A percentile compares a stretch with the other conserved stretches of the same genome.
Conservation (phyloP, 805 yeast species). For the Ogataea sp. region DNA sequence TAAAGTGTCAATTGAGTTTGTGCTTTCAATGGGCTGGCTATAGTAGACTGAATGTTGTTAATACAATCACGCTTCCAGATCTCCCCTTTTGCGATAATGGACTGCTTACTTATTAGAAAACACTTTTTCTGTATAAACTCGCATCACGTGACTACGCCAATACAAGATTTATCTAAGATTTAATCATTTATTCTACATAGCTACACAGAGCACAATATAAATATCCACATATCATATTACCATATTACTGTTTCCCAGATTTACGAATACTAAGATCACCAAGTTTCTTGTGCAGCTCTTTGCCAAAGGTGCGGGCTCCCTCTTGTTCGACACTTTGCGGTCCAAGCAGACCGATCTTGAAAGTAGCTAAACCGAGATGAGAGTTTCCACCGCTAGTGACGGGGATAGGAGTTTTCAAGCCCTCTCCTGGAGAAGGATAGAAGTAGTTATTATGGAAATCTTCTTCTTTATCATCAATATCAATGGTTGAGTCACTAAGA, state of each 20-base stretch:
- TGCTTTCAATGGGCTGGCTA: no score
- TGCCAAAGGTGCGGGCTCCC: neutral
- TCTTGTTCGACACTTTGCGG: neutral
- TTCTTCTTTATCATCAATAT: slow-evolving; percentile 38
- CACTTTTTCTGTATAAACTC: neutral
- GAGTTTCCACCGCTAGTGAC: neutral
- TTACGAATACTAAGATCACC: neutral
- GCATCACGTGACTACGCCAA: neutral
- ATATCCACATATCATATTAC: no score
- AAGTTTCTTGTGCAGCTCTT: neutral
- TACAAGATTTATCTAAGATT: neutral
- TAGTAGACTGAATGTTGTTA: no score
- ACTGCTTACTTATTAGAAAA: neutral
- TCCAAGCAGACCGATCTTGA: neutral
- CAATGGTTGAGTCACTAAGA: slow-evolving; percentile 33
- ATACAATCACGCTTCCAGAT: no score
- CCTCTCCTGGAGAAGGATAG: slow-evolving; percentile 38
- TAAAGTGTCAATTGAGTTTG: no score
- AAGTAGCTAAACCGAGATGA: neutral
- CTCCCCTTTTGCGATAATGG: neutral
- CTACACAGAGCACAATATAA: no score
- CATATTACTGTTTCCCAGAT: no score
- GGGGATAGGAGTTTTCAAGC: slow-evolving; percentile 13
- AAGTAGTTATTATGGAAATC: slow-evolving; percentile 44
- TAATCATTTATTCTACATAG: no score